phyloP scores from a whole-genome alignment of 2,329 filamentous ascomycete species.

The Aspergillus fijiensis region DNA sequence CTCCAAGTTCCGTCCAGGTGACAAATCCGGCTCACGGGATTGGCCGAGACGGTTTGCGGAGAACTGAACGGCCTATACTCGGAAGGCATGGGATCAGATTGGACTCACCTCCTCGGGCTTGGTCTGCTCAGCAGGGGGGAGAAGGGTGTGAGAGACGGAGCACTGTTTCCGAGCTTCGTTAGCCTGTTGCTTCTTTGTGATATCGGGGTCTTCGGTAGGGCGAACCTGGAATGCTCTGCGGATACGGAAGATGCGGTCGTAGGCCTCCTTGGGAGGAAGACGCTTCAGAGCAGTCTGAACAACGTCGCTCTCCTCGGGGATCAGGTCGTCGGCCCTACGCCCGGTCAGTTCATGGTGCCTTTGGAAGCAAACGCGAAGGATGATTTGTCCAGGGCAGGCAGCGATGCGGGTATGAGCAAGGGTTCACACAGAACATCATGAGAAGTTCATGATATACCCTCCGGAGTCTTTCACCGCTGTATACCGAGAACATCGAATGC shows the following conservation, averaged over 20 bases:
- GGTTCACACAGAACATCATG: neutral
- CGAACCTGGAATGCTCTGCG: constrained; percentile 87
- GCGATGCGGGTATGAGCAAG: constrained; percentile 2
- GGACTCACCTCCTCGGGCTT: constrained; percentile 63
- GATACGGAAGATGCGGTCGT: constrained; percentile 97
- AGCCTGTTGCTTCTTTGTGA: constrained; percentile 17
- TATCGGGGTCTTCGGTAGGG: constrained; percentile 5
- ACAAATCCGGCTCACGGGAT: constrained; percentile 41
- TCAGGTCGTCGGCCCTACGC: constrained; percentile 84
- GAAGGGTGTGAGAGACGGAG: constrained; percentile 64
- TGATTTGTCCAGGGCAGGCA: constrained; percentile 13
- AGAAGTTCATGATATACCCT: neutral
- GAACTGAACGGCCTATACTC: constrained; percentile 17
- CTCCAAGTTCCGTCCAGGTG: constrained; percentile 18
- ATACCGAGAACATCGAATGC: constrained; percentile 9
- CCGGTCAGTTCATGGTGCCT: constrained; percentile 12
- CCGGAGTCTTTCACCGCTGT: neutral
- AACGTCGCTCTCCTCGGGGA: constrained; percentile 85
- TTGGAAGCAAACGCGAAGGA: constrained; percentile 4
- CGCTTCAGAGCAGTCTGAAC: constrained; percentile 88
- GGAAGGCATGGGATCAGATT: constrained; percentile 9
- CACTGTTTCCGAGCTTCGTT: constrained; percentile 49
- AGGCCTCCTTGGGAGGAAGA: constrained; percentile 83
- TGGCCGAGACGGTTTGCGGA: constrained; percentile 34
- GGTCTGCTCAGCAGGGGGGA: constrained; percentile 65